Evolutionary conservation across 2,329 filamentous ascomycete genomes (phyloP).

Genomic region (Exutisphaerella laricina): DNA sequence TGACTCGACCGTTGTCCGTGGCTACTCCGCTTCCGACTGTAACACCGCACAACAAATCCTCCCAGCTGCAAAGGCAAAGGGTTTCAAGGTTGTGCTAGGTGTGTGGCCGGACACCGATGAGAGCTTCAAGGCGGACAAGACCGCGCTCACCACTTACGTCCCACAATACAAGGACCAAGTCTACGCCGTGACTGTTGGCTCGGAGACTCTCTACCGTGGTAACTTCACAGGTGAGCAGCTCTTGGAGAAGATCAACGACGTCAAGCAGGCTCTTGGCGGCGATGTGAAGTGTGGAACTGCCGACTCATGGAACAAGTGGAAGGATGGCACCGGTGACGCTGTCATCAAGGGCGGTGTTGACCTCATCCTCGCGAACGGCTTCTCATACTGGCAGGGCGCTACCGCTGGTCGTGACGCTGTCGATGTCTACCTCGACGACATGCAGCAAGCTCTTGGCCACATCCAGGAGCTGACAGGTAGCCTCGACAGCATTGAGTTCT

Average conservation of each 20-base stretch:
- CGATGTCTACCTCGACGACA: slow-evolving; percentile 61
- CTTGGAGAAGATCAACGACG: slow-evolving; percentile 55
- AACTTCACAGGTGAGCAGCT: slow-evolving; percentile 59
- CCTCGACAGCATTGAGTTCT: slow-evolving; percentile 55
- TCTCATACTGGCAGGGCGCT: slow-evolving; percentile 64
- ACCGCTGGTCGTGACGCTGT: slow-evolving; percentile 48
- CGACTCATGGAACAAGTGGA: slow-evolving; percentile 68
- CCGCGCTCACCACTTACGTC: slow-evolving; percentile 49
- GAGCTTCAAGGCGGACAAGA: slow-evolving; percentile 57
- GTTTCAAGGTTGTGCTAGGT: slow-evolving; percentile 63
- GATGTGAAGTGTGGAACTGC: slow-evolving; percentile 59
- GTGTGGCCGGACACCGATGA: slow-evolving; percentile 64
- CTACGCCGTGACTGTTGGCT: slow-evolving; percentile 65
- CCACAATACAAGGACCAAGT: slow-evolving; percentile 53
- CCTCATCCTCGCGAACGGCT: slow-evolving; percentile 62
- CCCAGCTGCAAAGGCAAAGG: slow-evolving; percentile 59
- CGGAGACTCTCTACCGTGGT: slow-evolving; percentile 64
- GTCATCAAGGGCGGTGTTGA: slow-evolving; percentile 56
- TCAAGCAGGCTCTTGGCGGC: slow-evolving; percentile 51
- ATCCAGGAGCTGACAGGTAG: slow-evolving; percentile 56
- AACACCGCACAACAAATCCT: slow-evolving; percentile 58
- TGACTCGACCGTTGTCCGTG: slow-evolving; percentile 54
- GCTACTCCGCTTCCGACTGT: slow-evolving; percentile 64
- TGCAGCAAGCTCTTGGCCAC: slow-evolving; percentile 57
- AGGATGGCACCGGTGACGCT: slow-evolving; percentile 61